Evolutionary conservation across 108 stramenopile genomes (phyloP), one percentile per base, ranked within the genome.

Genomic region (Conticribra guillardii): DNA sequence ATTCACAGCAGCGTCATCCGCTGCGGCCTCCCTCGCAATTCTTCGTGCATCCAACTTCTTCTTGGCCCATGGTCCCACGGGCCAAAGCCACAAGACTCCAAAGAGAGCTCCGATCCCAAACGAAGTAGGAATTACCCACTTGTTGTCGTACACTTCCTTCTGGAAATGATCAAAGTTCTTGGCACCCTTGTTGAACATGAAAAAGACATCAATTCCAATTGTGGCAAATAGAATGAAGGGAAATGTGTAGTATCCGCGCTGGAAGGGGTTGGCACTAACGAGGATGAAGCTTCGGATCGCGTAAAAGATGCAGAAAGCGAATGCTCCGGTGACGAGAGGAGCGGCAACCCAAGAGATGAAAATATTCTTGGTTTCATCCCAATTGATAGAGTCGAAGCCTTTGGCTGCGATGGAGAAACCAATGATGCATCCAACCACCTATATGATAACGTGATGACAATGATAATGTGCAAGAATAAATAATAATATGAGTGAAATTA

Each of bases 391-490:
- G 0, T 64, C 54, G 19, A 65, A 72, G 23, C 83, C 80, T 62
- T 78, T 65, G 47, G 82, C 77, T 21, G 73, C 83, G 22, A 82
- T 30, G 0, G 83, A 60, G 60, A 93, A 81, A 18, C 90, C 92
- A 34, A 93, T 57, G 34, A 91, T 82, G 30, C 45, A 70, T 3
- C 88, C 88, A 37, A 93, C 72, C 0, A 86, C 55, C 45, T 65
- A 33, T 21, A 22, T 24, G 5, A 28, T 4, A 55, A n/a, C n/a
- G n/a, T 21, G 27, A 29, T 27, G 26, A 55, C 4, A 54, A 54
- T 27, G 8, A 31, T 31, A 4, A n/a, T n/a, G 37, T 41, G 37
- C 37, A 41, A 41, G 37, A 41, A n/a, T n/a, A n/a, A n/a, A n/a
- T n/a, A n/a, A n/a, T n/a, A n/a, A n/a, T n/a, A n/a, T n/a, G n/a